Evolutionary conservation across 352 stramenopile genomes (phyloP), one percentile per base, ranked within the genome.

Genomic region (Blastocystis sp.): DNA sequence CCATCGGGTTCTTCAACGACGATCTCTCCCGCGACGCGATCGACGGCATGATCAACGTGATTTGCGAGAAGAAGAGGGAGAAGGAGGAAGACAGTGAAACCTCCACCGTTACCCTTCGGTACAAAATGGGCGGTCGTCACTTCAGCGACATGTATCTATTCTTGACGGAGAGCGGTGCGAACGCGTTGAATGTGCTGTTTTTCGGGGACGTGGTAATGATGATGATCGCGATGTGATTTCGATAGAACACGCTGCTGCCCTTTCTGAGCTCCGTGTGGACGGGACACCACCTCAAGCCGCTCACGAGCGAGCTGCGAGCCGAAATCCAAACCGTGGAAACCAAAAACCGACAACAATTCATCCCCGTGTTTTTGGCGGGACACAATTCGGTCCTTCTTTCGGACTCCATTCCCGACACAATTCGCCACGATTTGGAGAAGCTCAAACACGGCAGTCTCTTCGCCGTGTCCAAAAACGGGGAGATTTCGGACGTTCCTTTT

Each of bases 321-420:
- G 45, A 38, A 19, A 84, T 84, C 11, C 14, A 52, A 11, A 69
- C 3, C 9, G 54, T 84, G 10, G 48, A 66, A 38, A 24, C 45
- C 45, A 84, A 84, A 45, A 84, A 84, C 45, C 40, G 24, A 34
- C 74, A 84, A n/a, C 60, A 70, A 28, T 84, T 84, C n/a, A 69
- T 84, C 42, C 74, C 74, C 60, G 66, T 59, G 19, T 52, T 84
- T 40, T 24, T 84, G 42, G 48, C 66, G 34, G 74, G 74, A 52
- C 74, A 84, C 61, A 84, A 84, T 68, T 57, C 52, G 38, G 1
- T 81, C 10, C 24, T 42, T 28, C 10, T 81, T 48, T 42, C 64
- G 17, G 54, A 68, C 28, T 11, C 14, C 6, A 7, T 57, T 64
- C 14, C 42, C n/a, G 17, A 42, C 3, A 6, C 60, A 19, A 0